These are phyloP conservation scores for Penicillium samsonianum DNA, from an alignment of 495 filamentous ascomycete species.

Conservation along the genomic window DNA sequence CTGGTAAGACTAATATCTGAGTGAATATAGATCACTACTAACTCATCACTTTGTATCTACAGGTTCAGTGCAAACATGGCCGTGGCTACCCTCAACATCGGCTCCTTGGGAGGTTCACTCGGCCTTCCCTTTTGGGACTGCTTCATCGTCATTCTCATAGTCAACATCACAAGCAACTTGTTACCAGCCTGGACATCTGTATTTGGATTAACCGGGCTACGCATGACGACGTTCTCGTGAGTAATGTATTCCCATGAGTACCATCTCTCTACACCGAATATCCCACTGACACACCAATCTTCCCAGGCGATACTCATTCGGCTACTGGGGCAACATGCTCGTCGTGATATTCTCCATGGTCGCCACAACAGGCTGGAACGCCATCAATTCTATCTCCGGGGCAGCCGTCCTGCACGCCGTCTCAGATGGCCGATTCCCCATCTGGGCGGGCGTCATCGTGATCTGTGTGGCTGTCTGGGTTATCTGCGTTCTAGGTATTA, in stretches of 20 bases:
- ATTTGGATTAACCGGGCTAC: conserved; percentile 36
- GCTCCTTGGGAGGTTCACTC: conserved; percentile 47
- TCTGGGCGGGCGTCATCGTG: conserved; percentile 31
- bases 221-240: conserved; percentile 45
- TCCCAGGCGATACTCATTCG: conserved; percentile 30
- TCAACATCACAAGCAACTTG: conserved; percentile 52
- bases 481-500: conserved; percentile 27
- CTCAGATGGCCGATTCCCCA: conserved; percentile 27
- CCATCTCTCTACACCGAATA: neutral
- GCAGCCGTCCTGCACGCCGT: conserved; percentile 29
- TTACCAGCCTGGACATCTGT: conserved; percentile 42
- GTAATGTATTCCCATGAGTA: conserved; percentile 1
- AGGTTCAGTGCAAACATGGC: conserved; percentile 66
- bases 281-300: neutral
- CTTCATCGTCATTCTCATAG: conserved; percentile 61
- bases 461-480: conserved; percentile 31
- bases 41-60: neutral
- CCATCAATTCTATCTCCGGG: conserved; percentile 35
- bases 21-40: neutral
- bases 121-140: conserved; percentile 54
- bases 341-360: conserved; percentile 34
- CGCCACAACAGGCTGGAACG: conserved; percentile 32
- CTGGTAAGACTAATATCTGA: conserved; percentile 47
- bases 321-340: conserved; percentile 34
- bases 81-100: conserved; percentile 65